phyloP scores from a whole-genome alignment of 768 basidiomycete species.

The Lactarius sanguifluus region DNA sequence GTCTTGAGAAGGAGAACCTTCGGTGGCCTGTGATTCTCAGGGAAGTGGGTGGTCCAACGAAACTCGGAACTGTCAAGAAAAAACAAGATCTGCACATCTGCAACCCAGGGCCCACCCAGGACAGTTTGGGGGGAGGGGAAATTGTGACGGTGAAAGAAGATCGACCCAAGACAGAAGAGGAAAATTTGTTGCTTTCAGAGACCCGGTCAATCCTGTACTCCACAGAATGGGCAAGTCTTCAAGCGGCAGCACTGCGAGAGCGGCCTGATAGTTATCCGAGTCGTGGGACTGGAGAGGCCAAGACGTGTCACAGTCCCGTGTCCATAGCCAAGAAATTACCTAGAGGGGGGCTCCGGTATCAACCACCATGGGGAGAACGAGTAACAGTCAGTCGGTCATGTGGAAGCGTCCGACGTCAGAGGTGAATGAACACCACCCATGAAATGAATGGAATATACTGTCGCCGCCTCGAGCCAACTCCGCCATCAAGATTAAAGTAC shows the following conservation, averaged over 20 bases:
- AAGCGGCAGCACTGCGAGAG: neutral
- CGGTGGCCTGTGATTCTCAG: neutral
- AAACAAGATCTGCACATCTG: neutral
- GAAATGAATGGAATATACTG: neutral
- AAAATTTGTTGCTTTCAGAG: neutral
- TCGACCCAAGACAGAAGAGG: neutral
- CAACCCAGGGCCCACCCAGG: neutral
- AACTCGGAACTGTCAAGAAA: neutral
- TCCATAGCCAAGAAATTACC: neutral
- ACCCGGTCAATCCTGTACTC: neutral
- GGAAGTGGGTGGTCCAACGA: neutral
- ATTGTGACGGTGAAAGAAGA: neutral
- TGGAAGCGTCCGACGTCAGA: neutral
- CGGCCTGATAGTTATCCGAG: neutral
- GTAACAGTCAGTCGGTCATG: neutral
- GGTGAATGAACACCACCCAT: neutral
- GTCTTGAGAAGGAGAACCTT: neutral
- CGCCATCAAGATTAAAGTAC: neutral
- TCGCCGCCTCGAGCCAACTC: neutral
- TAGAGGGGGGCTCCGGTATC: neutral
- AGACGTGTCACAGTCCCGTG: neutral
- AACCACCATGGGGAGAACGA: neutral
- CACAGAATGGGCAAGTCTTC: neutral
- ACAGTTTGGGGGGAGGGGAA: neutral
- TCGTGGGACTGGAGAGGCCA: neutral